Conservation (phyloP, 331 rosid species). For the Malus hybrid region DNA sequence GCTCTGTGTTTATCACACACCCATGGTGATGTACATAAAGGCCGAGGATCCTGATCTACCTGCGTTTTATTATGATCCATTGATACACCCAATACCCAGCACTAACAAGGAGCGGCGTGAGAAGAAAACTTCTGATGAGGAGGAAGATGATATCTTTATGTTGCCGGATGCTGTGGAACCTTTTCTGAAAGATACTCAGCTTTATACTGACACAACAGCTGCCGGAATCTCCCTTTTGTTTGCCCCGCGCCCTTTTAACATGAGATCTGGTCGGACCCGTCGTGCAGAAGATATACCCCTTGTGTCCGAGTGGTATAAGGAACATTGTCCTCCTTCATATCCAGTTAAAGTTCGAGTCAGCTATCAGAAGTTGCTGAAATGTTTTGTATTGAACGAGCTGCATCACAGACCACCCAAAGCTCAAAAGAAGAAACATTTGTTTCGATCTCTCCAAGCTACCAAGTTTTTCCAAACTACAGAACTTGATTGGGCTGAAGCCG, state of each 20-base stretch:
- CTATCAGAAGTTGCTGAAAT: conserved; percentile 85
- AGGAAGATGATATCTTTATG: conserved; percentile 71
- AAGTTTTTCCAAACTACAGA: conserved; percentile 96
- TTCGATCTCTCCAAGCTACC: conserved; percentile 84
- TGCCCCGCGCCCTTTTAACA: conserved; percentile 95
- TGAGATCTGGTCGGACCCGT: conserved; percentile 94
- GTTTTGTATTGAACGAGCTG: conserved; percentile 92
- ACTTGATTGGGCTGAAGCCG: conserved; percentile 97
- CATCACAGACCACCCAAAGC: conserved; percentile 98
- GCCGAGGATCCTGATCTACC: conserved; percentile 96
- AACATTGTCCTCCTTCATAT: conserved; percentile 95
- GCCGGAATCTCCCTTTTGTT: conserved; percentile 84
- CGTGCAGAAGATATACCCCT: conserved; percentile 90
- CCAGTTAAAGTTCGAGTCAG: conserved; percentile 97
- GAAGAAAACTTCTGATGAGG: conserved; percentile 61
- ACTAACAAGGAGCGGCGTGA: conserved; percentile 76
- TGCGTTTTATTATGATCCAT: conserved; percentile 95
- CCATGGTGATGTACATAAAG: conserved; percentile 89
- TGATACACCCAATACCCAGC: conserved; percentile 87
- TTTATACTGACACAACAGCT: conserved; percentile 95
- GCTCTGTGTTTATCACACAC: conserved; percentile 88
- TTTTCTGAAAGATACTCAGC: conserved; percentile 71
- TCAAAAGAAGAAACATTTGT: conserved; percentile 85
- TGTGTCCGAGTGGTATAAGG: conserved; percentile 95
- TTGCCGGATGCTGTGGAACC: conserved; percentile 93